phyloP scores from a whole-genome alignment of 2,329 filamentous ascomycete genomes.

The Sporothrix mexicana region DNA sequence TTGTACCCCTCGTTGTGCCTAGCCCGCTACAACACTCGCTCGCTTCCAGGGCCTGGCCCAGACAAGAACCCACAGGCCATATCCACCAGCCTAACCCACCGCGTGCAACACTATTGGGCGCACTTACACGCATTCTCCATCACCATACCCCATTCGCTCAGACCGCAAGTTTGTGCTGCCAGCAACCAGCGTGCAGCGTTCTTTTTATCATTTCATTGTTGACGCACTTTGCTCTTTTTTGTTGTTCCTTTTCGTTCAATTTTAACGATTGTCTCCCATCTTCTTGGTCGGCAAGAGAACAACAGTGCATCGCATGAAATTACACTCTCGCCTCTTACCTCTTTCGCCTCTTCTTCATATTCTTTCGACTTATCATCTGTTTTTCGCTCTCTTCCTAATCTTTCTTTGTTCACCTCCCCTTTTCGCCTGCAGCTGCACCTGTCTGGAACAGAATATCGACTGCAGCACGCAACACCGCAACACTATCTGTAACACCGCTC shows the following conservation, averaged over 20 bases:
- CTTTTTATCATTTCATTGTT: constrained; percentile 14
- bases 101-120: constrained; percentile 23
- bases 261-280: constrained; percentile 18
- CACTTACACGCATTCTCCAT: constrained; percentile 31
- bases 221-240: not conserved
- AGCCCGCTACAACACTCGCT: constrained; percentile 26
- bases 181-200: not conserved
- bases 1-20: not conserved
- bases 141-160: constrained; percentile 3
- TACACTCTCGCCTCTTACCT: constrained; percentile 6
- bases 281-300: constrained; percentile 25
- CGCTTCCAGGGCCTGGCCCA: constrained; percentile 12
- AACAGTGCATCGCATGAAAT: constrained; percentile 15
- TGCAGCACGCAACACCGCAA: constrained; percentile 28
- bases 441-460: constrained; percentile 22
- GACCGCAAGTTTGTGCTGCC: constrained; percentile 29
- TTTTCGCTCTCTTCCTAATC: not conserved
- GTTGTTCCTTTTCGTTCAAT: not conserved
- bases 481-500: constrained; percentile 21
- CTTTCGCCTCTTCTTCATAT: not conserved
- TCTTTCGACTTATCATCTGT: not conserved
- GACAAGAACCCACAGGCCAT: constrained; percentile 1
- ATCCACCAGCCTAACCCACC: constrained; percentile 10
- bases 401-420: constrained; percentile 15
- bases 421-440: constrained; percentile 27